Conservation (phyloP, 345 rosid species). For the Eutrema yunnanense region DNA sequence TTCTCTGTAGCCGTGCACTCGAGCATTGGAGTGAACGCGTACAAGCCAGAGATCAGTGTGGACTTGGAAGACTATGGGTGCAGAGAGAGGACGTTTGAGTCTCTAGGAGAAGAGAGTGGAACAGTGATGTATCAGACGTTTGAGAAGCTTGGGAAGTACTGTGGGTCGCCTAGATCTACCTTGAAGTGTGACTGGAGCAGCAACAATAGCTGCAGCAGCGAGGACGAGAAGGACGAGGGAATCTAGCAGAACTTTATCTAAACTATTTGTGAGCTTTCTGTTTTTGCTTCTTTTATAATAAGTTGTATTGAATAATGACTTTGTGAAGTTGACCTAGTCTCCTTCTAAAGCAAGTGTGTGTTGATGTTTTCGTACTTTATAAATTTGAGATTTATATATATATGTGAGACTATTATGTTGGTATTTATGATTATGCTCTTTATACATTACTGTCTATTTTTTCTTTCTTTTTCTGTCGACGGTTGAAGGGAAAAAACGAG, state of each 20-base stretch:
- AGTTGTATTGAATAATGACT: conserved; percentile 8
- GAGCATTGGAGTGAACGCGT: conserved; percentile 19
- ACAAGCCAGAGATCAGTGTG: conserved; percentile 31
- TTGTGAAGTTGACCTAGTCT: conserved; percentile 12
- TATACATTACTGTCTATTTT: neutral
- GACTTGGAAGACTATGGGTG: conserved; percentile 44
- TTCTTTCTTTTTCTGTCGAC: too few species aligned
- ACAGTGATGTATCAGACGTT: conserved; percentile 32
- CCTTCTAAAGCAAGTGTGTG: conserved; percentile 13
- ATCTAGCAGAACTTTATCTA: conserved; percentile 19
- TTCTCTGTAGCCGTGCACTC: conserved; percentile 74
- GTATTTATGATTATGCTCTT: neutral
- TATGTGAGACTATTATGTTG: neutral
- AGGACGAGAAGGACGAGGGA: conserved; percentile 39
- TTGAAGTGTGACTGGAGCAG: conserved; percentile 35
- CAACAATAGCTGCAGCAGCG: conserved; percentile 31
- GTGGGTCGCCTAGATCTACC: conserved; percentile 33
- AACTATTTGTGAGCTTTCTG: conserved; percentile 9
- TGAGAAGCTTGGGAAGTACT: conserved; percentile 16
- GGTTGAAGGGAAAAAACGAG: neutral
- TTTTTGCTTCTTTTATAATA: neutral
- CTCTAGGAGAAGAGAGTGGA: conserved; percentile 34
- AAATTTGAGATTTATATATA: neutral
- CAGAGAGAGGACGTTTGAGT: conserved; percentile 27
- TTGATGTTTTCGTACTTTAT: neutral